Evolutionary conservation across 2,329 filamentous ascomycete genomes (phyloP).

Genomic region (Salinomyces thailandicus): DNA sequence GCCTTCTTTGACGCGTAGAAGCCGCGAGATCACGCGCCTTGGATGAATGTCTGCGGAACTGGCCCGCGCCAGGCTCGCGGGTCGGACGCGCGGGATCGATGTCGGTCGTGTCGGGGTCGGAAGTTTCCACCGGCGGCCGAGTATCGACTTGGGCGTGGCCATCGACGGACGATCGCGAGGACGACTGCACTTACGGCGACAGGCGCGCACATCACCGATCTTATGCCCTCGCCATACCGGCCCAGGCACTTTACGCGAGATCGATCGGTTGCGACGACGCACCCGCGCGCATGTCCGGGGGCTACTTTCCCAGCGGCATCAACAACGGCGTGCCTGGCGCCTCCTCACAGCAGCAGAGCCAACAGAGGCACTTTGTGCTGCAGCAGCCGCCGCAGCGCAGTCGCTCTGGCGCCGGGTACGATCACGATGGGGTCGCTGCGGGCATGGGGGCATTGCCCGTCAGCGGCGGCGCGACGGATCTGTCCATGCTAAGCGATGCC

Average conservation of each 20-base stretch:
- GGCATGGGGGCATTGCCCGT: background rate
- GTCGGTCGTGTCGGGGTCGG: no score
- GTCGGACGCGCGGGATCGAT: no score
- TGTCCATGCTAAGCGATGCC: conserved; percentile 2
- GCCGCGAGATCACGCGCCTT: no score
- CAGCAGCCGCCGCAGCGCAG: background rate
- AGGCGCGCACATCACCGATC: background rate
- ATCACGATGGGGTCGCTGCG: background rate
- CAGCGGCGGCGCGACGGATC: conserved; percentile 1
- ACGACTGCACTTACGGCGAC: no score
- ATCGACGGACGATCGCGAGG: no score
- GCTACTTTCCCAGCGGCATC: background rate
- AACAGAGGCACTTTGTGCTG: background rate
- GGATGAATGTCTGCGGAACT: no score
- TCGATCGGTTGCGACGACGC: background rate
- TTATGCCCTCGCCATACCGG: background rate
- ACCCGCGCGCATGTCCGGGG: background rate
- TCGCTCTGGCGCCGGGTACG: background rate
- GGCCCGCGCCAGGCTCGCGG: no score
- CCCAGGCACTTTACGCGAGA: background rate
- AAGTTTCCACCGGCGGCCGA: no score
- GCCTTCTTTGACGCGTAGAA: no score
- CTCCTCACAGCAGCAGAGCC: background rate
- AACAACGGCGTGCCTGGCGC: background rate
- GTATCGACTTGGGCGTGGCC: no score